phyloP scores from a whole-genome alignment of 2,329 filamentous ascomycete species.

The Didymosphaeria variabile region DNA sequence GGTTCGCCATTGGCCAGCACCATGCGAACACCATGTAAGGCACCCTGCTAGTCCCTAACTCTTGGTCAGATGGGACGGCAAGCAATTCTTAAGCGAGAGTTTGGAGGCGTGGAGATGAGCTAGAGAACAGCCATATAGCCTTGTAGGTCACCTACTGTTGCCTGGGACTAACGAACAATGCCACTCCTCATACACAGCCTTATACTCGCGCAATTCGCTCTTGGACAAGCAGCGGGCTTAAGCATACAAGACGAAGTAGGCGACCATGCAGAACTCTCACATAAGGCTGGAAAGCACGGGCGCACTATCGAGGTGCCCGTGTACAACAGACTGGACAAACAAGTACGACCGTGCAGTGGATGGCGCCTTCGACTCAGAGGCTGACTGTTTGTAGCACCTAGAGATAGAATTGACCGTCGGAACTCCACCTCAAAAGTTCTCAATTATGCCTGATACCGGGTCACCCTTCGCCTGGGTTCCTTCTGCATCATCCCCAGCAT shows the following conservation, averaged over 20 bases:
- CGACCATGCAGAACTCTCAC: not conserved
- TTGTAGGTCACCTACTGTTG: not conserved
- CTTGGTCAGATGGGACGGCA: conserved; percentile 9
- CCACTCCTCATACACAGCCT: not conserved
- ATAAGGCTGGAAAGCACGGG: not conserved
- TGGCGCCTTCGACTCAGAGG: not conserved
- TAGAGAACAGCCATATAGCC: not conserved
- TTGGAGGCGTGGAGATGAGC: not conserved
- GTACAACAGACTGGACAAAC: conserved; percentile 13
- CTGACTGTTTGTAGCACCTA: conserved; percentile 21
- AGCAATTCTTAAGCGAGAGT: not conserved
- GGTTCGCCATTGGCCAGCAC: not conserved
- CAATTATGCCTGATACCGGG: conserved; percentile 21
- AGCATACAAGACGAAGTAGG: not conserved
- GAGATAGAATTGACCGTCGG: conserved; percentile 22
- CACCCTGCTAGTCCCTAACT: not conserved
- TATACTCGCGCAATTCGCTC: not conserved
- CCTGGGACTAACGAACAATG: not conserved
- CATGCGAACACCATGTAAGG: conserved; percentile 2
- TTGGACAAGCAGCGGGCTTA: not conserved
- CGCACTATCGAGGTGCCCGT: conserved; percentile 11
- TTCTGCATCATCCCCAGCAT: conserved; percentile 20
- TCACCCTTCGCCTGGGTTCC: conserved; percentile 26
- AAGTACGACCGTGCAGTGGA: not conserved
- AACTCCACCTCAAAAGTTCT: conserved; percentile 21